These are phyloP conservation scores for Theileria orientalis DNA, from an alignment of 169 alveolate species.

Conservation along the genomic window DNA sequence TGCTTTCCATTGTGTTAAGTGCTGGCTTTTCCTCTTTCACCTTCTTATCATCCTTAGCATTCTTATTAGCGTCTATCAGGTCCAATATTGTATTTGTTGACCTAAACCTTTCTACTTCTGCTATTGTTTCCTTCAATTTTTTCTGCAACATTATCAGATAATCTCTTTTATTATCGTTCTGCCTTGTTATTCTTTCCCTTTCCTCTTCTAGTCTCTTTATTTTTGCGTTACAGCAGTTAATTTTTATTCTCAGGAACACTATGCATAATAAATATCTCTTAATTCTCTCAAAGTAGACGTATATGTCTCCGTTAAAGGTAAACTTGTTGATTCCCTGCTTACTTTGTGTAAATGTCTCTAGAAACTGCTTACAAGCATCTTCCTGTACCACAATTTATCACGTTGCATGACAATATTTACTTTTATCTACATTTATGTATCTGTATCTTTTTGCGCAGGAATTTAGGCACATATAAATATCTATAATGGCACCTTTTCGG, in stretches of 20 bases:
- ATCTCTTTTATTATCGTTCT: conserved; percentile 5
- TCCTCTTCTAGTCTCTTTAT: conserved; percentile 3
- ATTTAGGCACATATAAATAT: too few species aligned
- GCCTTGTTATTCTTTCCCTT: background rate
- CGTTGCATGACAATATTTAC: too few species aligned
- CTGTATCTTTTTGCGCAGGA: too few species aligned
- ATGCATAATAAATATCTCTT: conserved; percentile 38
- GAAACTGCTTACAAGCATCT: conserved; percentile 18
- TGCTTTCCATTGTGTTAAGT: background rate
- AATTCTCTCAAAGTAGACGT: conserved; percentile 36
- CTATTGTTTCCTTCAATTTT: conserved; percentile 21
- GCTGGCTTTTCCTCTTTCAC: background rate
- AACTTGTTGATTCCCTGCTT: conserved; percentile 6
- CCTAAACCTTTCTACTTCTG: conserved; percentile 20
- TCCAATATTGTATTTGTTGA: conserved; percentile 10
- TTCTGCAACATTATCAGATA: conserved; percentile 19
- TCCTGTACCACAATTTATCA: background rate
- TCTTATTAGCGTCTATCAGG: background rate
- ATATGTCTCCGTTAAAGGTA: conserved; percentile 1
- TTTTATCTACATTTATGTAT: too few species aligned
- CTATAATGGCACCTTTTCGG: background rate
- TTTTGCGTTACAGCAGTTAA: background rate
- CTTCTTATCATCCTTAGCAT: background rate
- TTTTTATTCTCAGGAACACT: conserved; percentile 30
- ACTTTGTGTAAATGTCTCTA: conserved; percentile 19